These are phyloP conservation scores for Skeletonema marinoi DNA, from an alignment of 108 stramenopile genomes.

Conservation along the genomic window DNA sequence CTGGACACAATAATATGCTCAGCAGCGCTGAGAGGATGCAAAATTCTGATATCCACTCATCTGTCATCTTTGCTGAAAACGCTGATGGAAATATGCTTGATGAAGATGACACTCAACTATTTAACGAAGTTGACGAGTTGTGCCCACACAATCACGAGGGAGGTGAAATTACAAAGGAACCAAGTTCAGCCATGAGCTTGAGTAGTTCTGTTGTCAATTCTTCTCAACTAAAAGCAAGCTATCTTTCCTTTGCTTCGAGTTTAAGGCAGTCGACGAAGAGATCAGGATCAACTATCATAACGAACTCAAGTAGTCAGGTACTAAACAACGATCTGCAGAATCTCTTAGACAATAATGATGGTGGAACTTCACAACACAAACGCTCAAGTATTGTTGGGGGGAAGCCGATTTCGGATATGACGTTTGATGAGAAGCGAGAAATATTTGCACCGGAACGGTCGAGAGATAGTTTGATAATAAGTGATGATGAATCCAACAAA, in stretches of 20 bases:
- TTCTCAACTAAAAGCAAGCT: background rate
- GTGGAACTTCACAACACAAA: background rate
- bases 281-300: background rate
- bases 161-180: constrained; percentile 9
- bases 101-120: constrained; percentile 1
- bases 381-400: constrained; percentile 42
- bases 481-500: background rate
- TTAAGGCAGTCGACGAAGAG: background rate
- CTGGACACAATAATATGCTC: background rate
- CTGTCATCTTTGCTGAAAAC: constrained; percentile 27
- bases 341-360: background rate
- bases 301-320: background rate
- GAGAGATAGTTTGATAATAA: background rate
- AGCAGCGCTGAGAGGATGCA: too few species aligned
- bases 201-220: background rate
- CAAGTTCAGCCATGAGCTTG: background rate
- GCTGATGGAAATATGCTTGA: background rate
- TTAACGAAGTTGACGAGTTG: constrained; percentile 30
- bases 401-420: constrained; percentile 20
- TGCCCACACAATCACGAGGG: constrained; percentile 34
- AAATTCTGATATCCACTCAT: background rate
- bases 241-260: background rate
- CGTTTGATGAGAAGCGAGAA: constrained; percentile 19
- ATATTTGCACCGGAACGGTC: constrained; percentile 18
- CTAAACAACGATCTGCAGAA: background rate